Evolutionary conservation across 2,329 filamentous ascomycete species (phyloP).

Genomic region (Fusarium austroafricanum): DNA sequence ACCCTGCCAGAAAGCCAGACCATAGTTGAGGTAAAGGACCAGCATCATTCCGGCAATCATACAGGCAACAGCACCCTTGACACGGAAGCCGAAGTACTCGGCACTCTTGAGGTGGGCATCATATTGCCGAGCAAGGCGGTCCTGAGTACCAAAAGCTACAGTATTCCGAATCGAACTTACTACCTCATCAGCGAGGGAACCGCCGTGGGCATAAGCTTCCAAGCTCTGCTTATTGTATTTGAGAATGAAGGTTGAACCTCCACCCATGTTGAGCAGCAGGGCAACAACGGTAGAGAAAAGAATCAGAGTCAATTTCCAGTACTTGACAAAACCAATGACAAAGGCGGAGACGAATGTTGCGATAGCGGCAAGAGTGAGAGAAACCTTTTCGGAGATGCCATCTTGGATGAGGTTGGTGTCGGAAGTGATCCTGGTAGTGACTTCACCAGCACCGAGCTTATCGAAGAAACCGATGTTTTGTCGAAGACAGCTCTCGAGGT

Average conservation of each 20-base stretch:
- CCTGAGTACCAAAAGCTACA: constrained; percentile 91
- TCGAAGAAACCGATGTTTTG: constrained; percentile 96
- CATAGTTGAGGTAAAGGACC: constrained; percentile 88
- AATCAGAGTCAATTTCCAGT: constrained; percentile 94
- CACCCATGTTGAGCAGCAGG: constrained; percentile 80
- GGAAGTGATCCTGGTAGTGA: constrained; percentile 92
- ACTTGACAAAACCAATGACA: constrained; percentile 88
- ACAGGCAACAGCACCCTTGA: constrained; percentile 76
- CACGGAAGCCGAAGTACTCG: constrained; percentile 79
- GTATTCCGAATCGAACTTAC: constrained; percentile 93
- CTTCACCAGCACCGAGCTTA: constrained; percentile 90
- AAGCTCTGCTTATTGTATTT: constrained; percentile 84
- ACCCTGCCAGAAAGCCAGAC: constrained; percentile 89
- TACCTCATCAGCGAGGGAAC: constrained; percentile 92
- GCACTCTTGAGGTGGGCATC: constrained; percentile 79
- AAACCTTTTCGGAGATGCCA: constrained; percentile 91
- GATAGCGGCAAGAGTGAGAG: constrained; percentile 78
- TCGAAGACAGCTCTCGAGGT: constrained; percentile 83
- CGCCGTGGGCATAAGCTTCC: constrained; percentile 83
- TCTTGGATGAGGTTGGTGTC: constrained; percentile 95
- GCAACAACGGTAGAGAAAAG: constrained; percentile 84
- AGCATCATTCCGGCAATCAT: constrained; percentile 90
- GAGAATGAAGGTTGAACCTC: constrained; percentile 78
- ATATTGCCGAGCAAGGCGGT: constrained; percentile 89
- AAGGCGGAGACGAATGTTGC: constrained; percentile 91